A percentile compares a stretch with the other conserved stretches of the same genome.
These are phyloP conservation scores for Eucalyptus erythrocorys DNA, from an alignment of 345 rosid species.

Conservation along the genomic window DNA sequence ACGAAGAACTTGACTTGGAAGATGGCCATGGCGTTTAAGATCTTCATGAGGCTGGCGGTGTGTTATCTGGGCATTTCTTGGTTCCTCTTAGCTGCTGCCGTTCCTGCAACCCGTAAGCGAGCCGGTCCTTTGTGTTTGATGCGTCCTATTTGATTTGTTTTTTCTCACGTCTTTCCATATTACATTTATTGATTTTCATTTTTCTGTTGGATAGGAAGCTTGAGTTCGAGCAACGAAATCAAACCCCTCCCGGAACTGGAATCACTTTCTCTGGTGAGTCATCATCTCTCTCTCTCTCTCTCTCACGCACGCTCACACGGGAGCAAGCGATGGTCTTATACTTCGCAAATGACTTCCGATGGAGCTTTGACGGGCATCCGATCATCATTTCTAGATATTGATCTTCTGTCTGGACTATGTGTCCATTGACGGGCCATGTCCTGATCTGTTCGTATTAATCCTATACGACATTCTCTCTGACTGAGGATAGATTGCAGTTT, in stretches of 20 bases:
- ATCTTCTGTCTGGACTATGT: neutral
- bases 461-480: neutral
- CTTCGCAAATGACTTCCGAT: neutral
- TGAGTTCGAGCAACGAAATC: neutral
- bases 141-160: neutral
- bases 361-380: neutral
- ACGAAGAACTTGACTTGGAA: neutral
- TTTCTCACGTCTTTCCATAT: neutral
- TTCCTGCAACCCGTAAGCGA: neutral
- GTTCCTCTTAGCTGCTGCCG: neutral
- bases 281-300: neutral
- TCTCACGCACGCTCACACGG: neutral
- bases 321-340: neutral
- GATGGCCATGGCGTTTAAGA: neutral
- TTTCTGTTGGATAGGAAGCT: neutral
- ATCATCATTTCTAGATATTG: neutral
- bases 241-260: neutral
- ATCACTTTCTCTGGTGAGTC: neutral
- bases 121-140: neutral
- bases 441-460: neutral
- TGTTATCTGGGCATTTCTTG: neutral
- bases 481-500: neutral
- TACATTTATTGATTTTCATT: neutral
- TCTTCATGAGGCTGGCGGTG: neutral
- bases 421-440: neutral